Conservation (phyloP, 176 grass and related monocot genomes). For the Microstegium vimineum region DNA sequence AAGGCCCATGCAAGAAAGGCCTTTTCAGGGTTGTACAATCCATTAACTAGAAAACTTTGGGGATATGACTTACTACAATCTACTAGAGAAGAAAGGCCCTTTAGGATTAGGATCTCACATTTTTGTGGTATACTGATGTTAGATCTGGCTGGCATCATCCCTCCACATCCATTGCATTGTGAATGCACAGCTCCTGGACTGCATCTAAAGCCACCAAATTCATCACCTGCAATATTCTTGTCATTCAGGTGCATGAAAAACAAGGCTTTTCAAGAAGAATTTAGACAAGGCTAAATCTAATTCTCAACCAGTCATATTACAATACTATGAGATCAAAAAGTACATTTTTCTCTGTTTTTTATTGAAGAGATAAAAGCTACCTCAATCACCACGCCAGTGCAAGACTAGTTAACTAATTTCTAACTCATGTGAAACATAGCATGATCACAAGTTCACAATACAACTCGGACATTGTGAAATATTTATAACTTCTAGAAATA, state of each 20-base stretch:
- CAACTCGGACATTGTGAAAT: background rate
- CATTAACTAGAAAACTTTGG: background rate
- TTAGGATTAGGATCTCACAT: slow-evolving; percentile 45
- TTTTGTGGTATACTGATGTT: slow-evolving; percentile 60
- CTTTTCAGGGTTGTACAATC: background rate
- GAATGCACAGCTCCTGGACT: slow-evolving; percentile 58
- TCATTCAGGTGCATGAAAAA: slow-evolving; percentile 24
- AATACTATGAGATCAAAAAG: background rate
- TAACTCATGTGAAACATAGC: background rate
- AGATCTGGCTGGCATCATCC: slow-evolving; percentile 76
- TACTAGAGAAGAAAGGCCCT: slow-evolving; percentile 1
- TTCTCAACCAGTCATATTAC: background rate
- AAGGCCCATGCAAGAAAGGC: background rate
- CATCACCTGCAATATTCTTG: slow-evolving; percentile 49
- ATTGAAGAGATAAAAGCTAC: background rate
- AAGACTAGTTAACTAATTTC: background rate
- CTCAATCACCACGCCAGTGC: background rate
- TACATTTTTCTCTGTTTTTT: background rate
- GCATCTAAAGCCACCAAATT: slow-evolving; percentile 90
- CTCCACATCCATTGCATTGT: slow-evolving; percentile 72
- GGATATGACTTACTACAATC: background rate
- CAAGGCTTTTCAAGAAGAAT: background rate
- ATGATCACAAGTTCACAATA: background rate
- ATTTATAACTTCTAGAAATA: background rate
- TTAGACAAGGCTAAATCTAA: slow-evolving; percentile 1